Evolutionary conservation across 169 alveolate species (phyloP).

Genomic region (Plasmodium malariae): DNA sequence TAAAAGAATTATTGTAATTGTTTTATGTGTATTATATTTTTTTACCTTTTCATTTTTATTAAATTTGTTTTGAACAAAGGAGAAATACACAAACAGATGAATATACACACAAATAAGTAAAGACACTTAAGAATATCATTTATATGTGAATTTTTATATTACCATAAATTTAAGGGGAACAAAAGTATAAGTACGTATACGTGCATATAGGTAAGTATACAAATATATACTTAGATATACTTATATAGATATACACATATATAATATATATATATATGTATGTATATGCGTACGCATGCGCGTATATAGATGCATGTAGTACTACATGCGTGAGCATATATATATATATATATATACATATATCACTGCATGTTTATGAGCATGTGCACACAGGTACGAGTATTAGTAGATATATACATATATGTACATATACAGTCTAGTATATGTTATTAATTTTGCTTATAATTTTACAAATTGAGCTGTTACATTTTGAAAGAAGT

Average conservation of each 20-base stretch:
- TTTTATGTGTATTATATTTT: background rate
- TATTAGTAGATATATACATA: background rate
- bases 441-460: background rate
- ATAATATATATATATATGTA: no score
- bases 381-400: no score
- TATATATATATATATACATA: no score
- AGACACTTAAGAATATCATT: background rate
- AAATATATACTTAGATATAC: background rate
- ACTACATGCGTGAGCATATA: no score
- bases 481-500: background rate
- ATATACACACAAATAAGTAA: background rate
- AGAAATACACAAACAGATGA: background rate
- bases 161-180: background rate
- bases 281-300: no score
- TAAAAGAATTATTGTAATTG: background rate
- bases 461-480: background rate
- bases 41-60: background rate
- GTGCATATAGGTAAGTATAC: background rate
- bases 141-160: background rate
- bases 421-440: background rate
- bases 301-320: no score
- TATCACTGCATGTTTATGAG: no score
- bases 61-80: conserved; percentile 12
- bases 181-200: background rate
- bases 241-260: no score